Evolutionary conservation across 2,329 filamentous ascomycete species (phyloP), one percentile per base, ranked within the genome.

Genomic region (Ophiostoma angusticollis): DNA sequence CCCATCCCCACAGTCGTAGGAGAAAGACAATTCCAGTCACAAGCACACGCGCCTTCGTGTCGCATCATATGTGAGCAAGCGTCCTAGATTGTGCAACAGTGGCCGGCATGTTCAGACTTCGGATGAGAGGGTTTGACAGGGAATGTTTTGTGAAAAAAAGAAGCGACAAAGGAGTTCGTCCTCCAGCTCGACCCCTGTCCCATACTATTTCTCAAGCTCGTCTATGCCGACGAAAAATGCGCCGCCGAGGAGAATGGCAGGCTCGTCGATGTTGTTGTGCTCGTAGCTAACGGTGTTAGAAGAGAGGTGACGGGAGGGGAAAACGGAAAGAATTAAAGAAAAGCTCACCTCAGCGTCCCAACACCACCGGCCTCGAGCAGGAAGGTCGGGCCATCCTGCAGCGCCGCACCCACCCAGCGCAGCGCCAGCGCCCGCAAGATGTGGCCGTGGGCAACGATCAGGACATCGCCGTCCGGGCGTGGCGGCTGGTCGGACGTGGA

Each of bases 301-400:
- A 18, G 31, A 9, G 39, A 37, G 49, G 23, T 49, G 49, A 29
- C 39, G 6, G 19, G 16, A 16, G 7, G 31, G 11, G 33, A 35
- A 14, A 28, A 36, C 14, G 12, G 17, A 37, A 27, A n/a, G 5
- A 17, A 24, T 21, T n/a, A 18, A 30, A 23, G 19, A 8, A 16
- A 30, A 31, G 47, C 63, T 54, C 52, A 80, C 78, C 80, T 89
- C 50, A 93, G 55, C 2, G 81, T 83, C 0, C 82, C 84, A 1
- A 91, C 78, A 48, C 83, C 84, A n/a, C 84, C 84, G 6, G 84
- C 82, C 57, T 95, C 87, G n/a, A 95, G 63, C 45, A 94, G 66
- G 55, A 95, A 76, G 6, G 78, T 73, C 28, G 84, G 81, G 7
- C 81, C 85, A 35, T 85, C 78, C 39, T 74, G 71, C 42, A 95